Evolutionary conservation across 345 rosid genomes (phyloP).

Genomic region (Salix viminalis): DNA sequence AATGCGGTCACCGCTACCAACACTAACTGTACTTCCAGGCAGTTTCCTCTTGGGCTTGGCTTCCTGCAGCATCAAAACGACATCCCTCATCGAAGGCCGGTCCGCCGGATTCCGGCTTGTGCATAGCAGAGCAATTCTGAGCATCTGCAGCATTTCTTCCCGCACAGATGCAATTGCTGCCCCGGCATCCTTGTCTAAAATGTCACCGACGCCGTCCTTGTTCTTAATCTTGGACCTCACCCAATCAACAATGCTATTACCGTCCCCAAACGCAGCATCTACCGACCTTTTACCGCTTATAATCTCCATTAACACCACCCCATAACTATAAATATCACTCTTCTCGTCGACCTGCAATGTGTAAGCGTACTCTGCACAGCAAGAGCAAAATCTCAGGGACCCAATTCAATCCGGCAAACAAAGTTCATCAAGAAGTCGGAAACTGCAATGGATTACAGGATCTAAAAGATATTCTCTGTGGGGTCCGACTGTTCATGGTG

Average conservation of each 20-base stretch:
- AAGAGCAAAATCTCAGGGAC: neutral
- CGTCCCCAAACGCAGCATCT: constrained; percentile 86
- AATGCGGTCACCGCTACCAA: constrained; percentile 13
- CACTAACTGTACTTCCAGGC: constrained; percentile 24
- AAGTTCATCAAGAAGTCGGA: constrained; percentile 11
- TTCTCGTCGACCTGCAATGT: constrained; percentile 91
- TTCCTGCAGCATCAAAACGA: constrained; percentile 82
- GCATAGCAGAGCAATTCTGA: constrained; percentile 78
- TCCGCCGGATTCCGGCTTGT: constrained; percentile 75
- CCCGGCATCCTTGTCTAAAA: constrained; percentile 76
- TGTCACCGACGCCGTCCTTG: constrained; percentile 51
- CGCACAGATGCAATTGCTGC: constrained; percentile 56
- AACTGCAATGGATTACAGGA: constrained; percentile 9
- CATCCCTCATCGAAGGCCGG: constrained; percentile 97
- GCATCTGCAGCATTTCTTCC: constrained; percentile 89
- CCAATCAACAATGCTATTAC: constrained; percentile 96
- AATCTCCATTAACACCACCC: constrained; percentile 87
- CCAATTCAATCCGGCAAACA: neutral
- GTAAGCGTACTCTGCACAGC: constrained; percentile 76
- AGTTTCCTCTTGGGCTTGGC: constrained; percentile 85
- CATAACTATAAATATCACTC: constrained; percentile 93
- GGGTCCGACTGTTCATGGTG: constrained; percentile 20
- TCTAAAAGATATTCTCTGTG: neutral
- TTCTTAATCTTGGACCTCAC: constrained; percentile 67
- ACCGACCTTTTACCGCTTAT: constrained; percentile 77